Evolutionary conservation across 1,284 basidiomycete species (phyloP).

Genomic region (Phenoliferia sp.): DNA sequence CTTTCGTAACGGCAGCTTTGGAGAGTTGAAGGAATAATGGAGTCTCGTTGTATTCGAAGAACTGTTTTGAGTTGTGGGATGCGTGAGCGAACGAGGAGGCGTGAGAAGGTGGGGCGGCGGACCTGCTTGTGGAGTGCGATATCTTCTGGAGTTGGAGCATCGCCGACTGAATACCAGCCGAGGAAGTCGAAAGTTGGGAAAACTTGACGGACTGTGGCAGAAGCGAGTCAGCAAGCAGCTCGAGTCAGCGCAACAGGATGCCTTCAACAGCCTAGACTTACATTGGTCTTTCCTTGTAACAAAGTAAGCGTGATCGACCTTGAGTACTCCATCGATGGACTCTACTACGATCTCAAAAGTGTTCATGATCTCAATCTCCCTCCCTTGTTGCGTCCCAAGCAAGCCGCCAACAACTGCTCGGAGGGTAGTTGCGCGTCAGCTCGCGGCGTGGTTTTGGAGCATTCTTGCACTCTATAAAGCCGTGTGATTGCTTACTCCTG

Average conservation of each 20-base stretch:
- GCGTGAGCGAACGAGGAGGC: no score
- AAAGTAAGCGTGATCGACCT: constrained; percentile 75
- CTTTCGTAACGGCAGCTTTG: constrained; percentile 48
- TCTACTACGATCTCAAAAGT: constrained; percentile 78
- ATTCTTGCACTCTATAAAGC: no score
- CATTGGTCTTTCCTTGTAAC: constrained; percentile 82
- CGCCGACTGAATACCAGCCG: constrained; percentile 90
- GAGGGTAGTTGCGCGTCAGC: not conserved
- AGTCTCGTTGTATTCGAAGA: constrained; percentile 50
- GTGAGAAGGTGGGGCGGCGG: constrained; percentile 39
- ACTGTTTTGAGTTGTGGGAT: no score
- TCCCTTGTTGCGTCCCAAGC: constrained; percentile 87
- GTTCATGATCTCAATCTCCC: constrained; percentile 93
- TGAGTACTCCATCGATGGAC: constrained; percentile 43
- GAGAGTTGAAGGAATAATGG: constrained; percentile 51
- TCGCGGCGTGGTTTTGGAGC: not conserved
- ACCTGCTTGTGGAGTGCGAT: constrained; percentile 82
- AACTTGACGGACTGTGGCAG: constrained; percentile 81
- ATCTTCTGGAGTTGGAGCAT: constrained; percentile 64
- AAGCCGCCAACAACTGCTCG: constrained; percentile 78
- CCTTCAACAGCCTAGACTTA: constrained; percentile 45
- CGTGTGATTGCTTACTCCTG: constrained; percentile 13
- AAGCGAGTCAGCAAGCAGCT: no score
- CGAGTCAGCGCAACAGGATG: not conserved
- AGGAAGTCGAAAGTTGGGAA: constrained; percentile 95